Conservation (phyloP, 2,329 filamentous ascomycete genomes). For the Zymoseptoria ardabiliae region DNA sequence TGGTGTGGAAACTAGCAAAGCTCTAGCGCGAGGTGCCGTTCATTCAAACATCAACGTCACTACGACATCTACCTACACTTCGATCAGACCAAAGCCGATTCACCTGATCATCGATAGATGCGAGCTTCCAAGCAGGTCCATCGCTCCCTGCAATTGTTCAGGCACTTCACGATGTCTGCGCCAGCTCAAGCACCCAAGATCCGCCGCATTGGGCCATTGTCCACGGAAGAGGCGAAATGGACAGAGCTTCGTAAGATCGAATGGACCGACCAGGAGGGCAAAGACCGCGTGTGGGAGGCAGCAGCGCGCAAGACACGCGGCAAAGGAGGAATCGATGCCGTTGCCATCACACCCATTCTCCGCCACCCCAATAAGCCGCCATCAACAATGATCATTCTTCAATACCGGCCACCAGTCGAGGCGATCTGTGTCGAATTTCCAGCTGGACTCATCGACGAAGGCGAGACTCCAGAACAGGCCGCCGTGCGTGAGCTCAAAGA, state of each 20-base stretch:
- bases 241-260: conserved; percentile 50
- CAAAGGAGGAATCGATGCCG: conserved; percentile 52
- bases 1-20: no score
- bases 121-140: background rate
- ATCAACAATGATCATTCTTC: conserved; percentile 49
- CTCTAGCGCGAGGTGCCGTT: background rate
- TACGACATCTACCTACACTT: background rate
- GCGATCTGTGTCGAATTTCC: conserved; percentile 54
- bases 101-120: background rate
- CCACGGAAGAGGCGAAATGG: conserved; percentile 49
- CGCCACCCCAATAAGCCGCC: conserved; percentile 40
- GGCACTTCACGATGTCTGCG: conserved; percentile 18
- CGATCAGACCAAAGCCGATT: background rate
- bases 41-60: background rate
- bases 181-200: conserved; percentile 41
- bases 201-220: conserved; percentile 42
- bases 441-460: conserved; percentile 52
- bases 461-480: conserved; percentile 49
- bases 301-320: conserved; percentile 46
- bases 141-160: conserved; percentile 12
- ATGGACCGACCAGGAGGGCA: conserved; percentile 33
- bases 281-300: conserved; percentile 43
- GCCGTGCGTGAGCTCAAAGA: conserved; percentile 54
- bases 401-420: conserved; percentile 54
- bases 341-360: conserved; percentile 51